Base-by-base conservation (phyloP, 345 rosid species). In the Melaleuca alternifolia region DNA sequence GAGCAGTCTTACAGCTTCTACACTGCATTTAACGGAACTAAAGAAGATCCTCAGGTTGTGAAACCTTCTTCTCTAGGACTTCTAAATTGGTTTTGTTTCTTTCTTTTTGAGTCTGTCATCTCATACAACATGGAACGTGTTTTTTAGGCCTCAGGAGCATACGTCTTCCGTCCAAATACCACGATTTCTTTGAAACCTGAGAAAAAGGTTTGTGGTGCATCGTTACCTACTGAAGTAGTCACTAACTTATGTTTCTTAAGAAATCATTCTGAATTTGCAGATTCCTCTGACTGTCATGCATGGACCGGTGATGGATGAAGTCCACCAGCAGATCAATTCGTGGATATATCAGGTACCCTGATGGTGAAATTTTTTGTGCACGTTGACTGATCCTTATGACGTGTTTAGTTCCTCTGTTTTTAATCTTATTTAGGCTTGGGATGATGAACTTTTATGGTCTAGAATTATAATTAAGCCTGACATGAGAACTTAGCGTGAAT, bases 141-240 rank as follows among this genome's bases (percentile, higher is more conserved):
- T 88, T 87, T 85, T 87, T 84, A 97, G 99, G 94, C 93, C 90
- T 92, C 92, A 1, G 99, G 99, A 87, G 99, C 98, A 51, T 97
- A 97, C 89, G 88, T 97, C 88, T 97, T 97, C 91, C 98, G 99
- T 82, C 99, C 99, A 84, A 97, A 96, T 93, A 98, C 95, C 84
- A 91, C 96, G 86, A 91, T 87, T 91, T 89, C 79, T 51, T 85
- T 97, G 87, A 89, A 91, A 56, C 94, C 97, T 7, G 91, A 92
- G 87, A 88, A 85, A 90, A 92, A 95, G 98, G 99, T 97, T 77
- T 51, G 87, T 20, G 50, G 46, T 54, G 15, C 18, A 26, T 28
- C 18, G 79, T 71, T 71, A 71, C 48, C 8, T 71, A 71, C 48
- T 71, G 79, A 71, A 33, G 37, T 71, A 37, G 21, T 71, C 23